phyloP scores from a whole-genome alignment of 176 grass and related monocot species.

The Carex cristatella region DNA sequence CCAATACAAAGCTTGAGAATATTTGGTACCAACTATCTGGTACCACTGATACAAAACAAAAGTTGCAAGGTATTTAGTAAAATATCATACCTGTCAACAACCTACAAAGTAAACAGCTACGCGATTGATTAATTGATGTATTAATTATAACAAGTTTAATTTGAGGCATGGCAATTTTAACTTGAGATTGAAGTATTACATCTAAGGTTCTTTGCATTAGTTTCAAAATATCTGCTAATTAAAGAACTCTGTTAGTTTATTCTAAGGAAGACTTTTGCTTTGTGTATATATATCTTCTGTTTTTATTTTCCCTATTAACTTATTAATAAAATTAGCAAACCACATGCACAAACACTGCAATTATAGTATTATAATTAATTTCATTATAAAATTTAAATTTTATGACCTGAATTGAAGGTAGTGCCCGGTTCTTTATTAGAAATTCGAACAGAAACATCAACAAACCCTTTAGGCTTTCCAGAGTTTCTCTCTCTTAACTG shows the following conservation, averaged over 20 bases:
- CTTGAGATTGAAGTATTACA: not conserved
- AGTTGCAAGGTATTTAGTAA: no score
- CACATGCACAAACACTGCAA: not conserved
- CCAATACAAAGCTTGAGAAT: no score
- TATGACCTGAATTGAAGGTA: slow-evolving; percentile 31
- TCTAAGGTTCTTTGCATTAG: not conserved
- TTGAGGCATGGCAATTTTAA: not conserved
- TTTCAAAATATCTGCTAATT: not conserved
- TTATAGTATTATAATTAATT: not conserved
- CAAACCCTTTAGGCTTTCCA: slow-evolving; percentile 58
- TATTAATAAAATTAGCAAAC: not conserved
- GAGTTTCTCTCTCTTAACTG: slow-evolving; percentile 71
- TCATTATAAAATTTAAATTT: not conserved
- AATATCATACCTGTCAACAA: no score
- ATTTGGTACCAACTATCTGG: no score
- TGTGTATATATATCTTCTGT: not conserved
- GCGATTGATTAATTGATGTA: not conserved
- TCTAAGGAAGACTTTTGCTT: not conserved
- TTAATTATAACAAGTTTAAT: not conserved
- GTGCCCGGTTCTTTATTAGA: slow-evolving; percentile 32
- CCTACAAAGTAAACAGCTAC: no score
- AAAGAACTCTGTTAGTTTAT: not conserved
- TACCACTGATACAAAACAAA: no score
- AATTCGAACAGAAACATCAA: slow-evolving; percentile 66
- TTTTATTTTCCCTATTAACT: not conserved